phyloP scores from a whole-genome alignment of 176 grass and related monocot genomes.

The Bonia amplexicaulis region DNA sequence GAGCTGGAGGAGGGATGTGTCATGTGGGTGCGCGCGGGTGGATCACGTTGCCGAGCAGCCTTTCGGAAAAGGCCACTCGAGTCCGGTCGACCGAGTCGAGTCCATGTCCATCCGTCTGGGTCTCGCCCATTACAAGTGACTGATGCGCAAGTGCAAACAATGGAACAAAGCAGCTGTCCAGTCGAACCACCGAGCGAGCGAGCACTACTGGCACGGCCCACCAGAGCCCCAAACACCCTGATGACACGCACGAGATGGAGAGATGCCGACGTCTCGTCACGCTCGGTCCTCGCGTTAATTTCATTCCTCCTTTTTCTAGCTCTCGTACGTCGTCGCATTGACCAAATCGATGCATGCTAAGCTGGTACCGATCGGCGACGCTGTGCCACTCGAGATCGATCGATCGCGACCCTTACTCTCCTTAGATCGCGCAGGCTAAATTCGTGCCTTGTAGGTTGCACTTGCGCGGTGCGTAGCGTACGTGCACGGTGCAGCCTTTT shows the following conservation, averaged over 20 bases:
- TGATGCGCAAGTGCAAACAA: background rate
- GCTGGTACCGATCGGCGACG: background rate
- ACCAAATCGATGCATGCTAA: background rate
- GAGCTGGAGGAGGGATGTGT: background rate
- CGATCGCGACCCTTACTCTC: background rate
- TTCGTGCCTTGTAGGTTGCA: background rate
- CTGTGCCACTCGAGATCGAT: background rate
- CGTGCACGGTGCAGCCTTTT: background rate
- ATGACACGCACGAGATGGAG: conserved; percentile 14
- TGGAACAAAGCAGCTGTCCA: background rate
- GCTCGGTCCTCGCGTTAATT: background rate
- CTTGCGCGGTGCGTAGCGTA: background rate
- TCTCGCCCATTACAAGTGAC: background rate
- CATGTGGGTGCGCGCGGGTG: background rate
- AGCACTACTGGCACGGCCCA: background rate
- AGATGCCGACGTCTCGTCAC: conserved; percentile 13
- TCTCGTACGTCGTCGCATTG: background rate
- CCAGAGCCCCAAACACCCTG: background rate
- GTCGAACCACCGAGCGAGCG: background rate
- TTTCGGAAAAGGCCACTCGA: conserved; percentile 51
- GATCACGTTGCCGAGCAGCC: conserved; percentile 24
- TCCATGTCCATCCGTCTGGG: background rate
- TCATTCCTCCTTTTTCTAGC: background rate
- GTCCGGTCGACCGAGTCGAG: conserved; percentile 9
- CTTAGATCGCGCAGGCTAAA: background rate